Evolutionary conservation across 1,139 yeast genomes (phyloP), one percentile per base, ranked within the genome.

Genomic region (Suhomyces ambrosiae): DNA sequence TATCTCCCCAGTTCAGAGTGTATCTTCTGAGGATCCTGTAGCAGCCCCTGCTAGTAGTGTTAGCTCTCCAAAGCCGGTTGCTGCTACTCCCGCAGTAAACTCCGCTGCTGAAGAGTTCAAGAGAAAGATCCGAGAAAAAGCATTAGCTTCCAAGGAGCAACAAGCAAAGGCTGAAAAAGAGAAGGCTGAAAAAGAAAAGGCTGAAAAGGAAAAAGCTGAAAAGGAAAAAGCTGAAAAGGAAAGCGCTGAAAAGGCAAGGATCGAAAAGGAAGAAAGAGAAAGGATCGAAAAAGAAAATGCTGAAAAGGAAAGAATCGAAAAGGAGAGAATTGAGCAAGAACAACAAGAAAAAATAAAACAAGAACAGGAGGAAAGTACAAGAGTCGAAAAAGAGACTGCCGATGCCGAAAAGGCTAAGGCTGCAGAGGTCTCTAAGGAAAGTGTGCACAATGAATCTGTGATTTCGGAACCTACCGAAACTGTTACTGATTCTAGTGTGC

Each of bases 101-200:
- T 33, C 45, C 4, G 53, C 52, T 21, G 58, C 59, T 7, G 62
- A 56, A 34, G 60, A 56, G 39, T 56, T 55, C 46, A 52, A 46
- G 46, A 50, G 54, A 35, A 54, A 47, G 46, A 53, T 56, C 33
- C 44, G 49, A 35, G 63, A 56, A 44, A 45, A 42, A 32, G 58
- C 56, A 3, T 49, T 48, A 31, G 60, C 61, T n/a, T 49, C 51
- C 7, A 41, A 38, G 29, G 42, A 40, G 11, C 24, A 34, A 13
- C 32, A 36, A 15, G 37, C 28, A 9, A 34, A 37, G 38, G 40
- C 43, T 17, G 45, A 35, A 10, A 35, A 32, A 27, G 40, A 31
- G 25, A 37, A 40, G 35, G 40, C 42, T 21, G 40, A 39, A 27
- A 35, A 44, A 26, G 43, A 39, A 30, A 36, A 29, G 36, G 44